Percentiles rank a stretch among this genome's conserved stretches.
Conservation (phyloP, 306 rosid genomes). For the Vigna trinervia region DNA sequence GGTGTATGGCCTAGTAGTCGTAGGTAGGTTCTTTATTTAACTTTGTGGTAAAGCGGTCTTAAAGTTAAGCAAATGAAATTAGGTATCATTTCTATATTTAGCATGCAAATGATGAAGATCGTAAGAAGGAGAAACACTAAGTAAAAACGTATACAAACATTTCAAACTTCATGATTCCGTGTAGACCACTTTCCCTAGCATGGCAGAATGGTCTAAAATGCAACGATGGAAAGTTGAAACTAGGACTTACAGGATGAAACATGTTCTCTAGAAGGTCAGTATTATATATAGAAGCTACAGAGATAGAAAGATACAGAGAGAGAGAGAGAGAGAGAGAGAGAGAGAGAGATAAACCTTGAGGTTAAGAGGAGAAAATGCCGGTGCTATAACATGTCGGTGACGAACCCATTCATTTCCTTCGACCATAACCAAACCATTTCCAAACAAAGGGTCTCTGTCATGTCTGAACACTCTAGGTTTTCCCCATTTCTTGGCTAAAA, state of each 20-base stretch:
- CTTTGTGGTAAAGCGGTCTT: neutral
- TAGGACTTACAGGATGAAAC: constrained; percentile 4
- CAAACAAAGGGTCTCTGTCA: constrained; percentile 82
- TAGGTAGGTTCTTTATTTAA: neutral
- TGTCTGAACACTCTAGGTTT: constrained; percentile 71
- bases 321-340: neutral
- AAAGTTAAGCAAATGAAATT: neutral
- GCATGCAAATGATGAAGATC: neutral
- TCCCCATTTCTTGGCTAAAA: constrained; percentile 77
- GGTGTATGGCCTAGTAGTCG: constrained; percentile 2
- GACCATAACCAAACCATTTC: constrained; percentile 72
- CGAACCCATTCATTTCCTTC: constrained; percentile 83
- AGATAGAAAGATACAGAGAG: neutral
- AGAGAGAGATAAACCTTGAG: constrained; percentile 58
- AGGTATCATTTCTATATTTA: constrained; percentile 29
- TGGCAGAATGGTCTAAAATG: constrained; percentile 23
- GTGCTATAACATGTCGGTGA: constrained; percentile 73
- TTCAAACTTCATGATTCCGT: constrained; percentile 35
- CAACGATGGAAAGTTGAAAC: constrained; percentile 33
- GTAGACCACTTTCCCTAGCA: constrained; percentile 13
- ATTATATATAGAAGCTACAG: neutral
- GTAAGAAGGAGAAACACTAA: neutral
- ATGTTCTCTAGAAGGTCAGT: neutral
- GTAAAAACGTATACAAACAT: neutral
- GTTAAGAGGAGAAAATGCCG: constrained; percentile 69